These are phyloP conservation scores for Knufia petricola DNA, from an alignment of 2,329 filamentous ascomycete species.

Conservation along the genomic window DNA sequence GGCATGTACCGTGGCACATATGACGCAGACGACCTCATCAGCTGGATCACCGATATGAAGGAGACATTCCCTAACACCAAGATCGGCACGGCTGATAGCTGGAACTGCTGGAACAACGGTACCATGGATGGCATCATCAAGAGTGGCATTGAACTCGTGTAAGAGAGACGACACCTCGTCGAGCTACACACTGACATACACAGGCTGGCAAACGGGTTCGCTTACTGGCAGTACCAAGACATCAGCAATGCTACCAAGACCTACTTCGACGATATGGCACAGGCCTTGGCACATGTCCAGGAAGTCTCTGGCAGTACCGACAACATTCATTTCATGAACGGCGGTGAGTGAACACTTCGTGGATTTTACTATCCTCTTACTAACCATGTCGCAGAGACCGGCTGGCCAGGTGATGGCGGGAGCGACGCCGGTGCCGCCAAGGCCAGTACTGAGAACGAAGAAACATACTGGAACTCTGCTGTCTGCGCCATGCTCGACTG, in stretches of 20 bases:
- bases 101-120: conserved; percentile 62
- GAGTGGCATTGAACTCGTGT: conserved; percentile 52
- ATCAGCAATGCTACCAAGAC: conserved; percentile 50
- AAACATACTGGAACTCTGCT: conserved; percentile 51
- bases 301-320: conserved; percentile 43
- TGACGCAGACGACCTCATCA: conserved; percentile 49
- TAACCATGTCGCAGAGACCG: conserved; percentile 16
- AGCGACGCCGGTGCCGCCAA: conserved; percentile 52
- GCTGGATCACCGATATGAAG: conserved; percentile 54
- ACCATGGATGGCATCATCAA: conserved; percentile 55
- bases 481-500: conserved; percentile 56
- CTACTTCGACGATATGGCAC: conserved; percentile 58
- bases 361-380: background rate
- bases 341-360: conserved; percentile 46
- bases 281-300: conserved; percentile 56
- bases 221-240: conserved; percentile 60
- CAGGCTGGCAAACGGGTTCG: conserved; percentile 57
- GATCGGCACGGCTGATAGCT: conserved; percentile 60
- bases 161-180: conserved; percentile 18
- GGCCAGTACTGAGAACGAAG: conserved; percentile 50
- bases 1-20: conserved; percentile 60
- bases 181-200: conserved; percentile 8
- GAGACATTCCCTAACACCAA: conserved; percentile 44
- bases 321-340: conserved; percentile 57
- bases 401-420: conserved; percentile 37